Percentiles rank a stretch among this genome's conserved stretches.
Conservation (phyloP, 2,329 filamentous ascomycete genomes). For the Penicillium capsulatum region DNA sequence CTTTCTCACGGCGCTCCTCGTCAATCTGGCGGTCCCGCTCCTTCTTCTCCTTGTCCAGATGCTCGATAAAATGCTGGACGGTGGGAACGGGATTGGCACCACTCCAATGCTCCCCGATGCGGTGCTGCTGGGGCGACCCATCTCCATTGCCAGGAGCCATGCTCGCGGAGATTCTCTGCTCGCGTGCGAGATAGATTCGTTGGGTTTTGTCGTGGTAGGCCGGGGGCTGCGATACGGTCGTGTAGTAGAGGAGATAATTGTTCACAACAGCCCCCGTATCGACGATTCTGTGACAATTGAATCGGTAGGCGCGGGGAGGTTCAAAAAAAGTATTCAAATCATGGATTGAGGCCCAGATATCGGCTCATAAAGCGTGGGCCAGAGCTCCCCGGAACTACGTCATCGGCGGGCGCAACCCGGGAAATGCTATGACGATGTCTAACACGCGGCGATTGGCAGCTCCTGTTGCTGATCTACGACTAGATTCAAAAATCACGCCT, state of each 20-base stretch:
- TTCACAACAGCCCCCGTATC: constrained; percentile 4
- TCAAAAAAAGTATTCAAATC: background rate
- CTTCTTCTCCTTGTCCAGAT: constrained; percentile 74
- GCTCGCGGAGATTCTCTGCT: background rate
- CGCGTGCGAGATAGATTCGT: no score
- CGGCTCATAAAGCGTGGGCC: background rate
- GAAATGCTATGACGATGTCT: constrained; percentile 21
- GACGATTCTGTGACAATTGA: background rate
- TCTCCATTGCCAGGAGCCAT: constrained; percentile 13
- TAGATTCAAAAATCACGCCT: background rate
- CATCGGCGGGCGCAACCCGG: constrained; percentile 18
- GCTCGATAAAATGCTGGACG: constrained; percentile 75
- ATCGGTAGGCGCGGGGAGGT: background rate
- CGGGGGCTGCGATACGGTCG: no score
- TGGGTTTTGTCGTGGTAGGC: no score
- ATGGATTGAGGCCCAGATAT: background rate
- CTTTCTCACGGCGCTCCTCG: constrained; percentile 36
- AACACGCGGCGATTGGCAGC: constrained; percentile 3
- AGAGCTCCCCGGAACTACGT: constrained; percentile 19
- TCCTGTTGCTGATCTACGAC: constrained; percentile 3
- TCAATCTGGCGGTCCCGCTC: constrained; percentile 70
- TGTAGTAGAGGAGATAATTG: background rate
- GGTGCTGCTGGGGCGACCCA: constrained; percentile 35
- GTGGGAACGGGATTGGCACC: constrained; percentile 81
- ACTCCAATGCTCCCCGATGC: constrained; percentile 68